Base-by-base conservation (phyloP, 225 moss, liverwort and hornwort genomes). In the Lunularia cruciata region DNA sequence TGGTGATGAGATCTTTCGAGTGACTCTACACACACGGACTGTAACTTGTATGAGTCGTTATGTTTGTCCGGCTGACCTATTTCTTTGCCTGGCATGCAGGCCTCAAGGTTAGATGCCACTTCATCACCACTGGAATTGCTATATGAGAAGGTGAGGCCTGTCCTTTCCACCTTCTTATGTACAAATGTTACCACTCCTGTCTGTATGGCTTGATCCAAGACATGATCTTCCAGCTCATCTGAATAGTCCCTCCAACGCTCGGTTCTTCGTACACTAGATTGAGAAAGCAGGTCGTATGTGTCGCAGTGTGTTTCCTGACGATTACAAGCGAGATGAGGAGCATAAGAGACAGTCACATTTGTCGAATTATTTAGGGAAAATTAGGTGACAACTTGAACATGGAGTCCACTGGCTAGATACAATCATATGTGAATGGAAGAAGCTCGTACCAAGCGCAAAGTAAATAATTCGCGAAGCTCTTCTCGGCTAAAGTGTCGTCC, bases 381-480 rank as follows among this genome's bases (percentile, higher is more conserved):
- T n/a, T n/a, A n/a, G n/a, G n/a, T n/a, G n/a, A n/a, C n/a, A n/a
- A 10, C 23, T 48, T 38, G n/a, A 26, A 65, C 19, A 6, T 46
- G 18, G 10, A 2, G 13, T n/a, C 26, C 1, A 3, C 8, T 25
- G 36, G 32, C 37, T 9, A 9, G 40, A 26, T 37, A 47, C 11
- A 10, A 51, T 33, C 57, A 14, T 32, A 9, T 33, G 5, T 58
- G 33, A 58, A 36, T 34, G 12, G 15, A 31, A 11, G 26, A 23
- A 61, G 39, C 25, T 19, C 40, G 3, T 65, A 93, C 92, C 88
- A 83, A 61, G 42, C 85, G 73, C 57, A 90, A 75, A n/a, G 79
- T 85, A 72, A 93, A 90, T 16, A 93, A 76, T 80, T 90, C 88
- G 64, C 88, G 88, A 74, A 93, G 86, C 62, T 93, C 92, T 73